phyloP scores from a whole-genome alignment of 805 yeast species.

The Yarrowia sp. region DNA sequence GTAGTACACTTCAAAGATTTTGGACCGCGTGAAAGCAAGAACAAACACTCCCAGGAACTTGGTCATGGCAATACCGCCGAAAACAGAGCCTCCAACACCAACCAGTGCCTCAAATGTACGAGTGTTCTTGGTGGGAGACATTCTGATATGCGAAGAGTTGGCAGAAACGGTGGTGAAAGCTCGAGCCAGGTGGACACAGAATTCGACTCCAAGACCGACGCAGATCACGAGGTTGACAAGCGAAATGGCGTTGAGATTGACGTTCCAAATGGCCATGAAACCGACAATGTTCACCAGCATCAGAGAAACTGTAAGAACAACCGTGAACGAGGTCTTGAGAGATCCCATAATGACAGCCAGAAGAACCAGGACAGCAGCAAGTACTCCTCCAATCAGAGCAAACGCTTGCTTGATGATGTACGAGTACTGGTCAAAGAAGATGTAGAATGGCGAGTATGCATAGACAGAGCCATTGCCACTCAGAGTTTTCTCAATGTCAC shows the following conservation, averaged over 20 bases:
- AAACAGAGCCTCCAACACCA: conserved; percentile 87
- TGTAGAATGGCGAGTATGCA: conserved; percentile 93
- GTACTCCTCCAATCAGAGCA: conserved; percentile 60
- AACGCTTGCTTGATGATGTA: conserved; percentile 68
- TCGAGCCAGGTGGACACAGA: conserved; percentile 84
- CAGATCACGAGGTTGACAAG: conserved; percentile 91
- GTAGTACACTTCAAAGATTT: conserved; percentile 89
- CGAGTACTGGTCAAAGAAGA: conserved; percentile 88
- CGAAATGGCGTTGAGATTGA: conserved; percentile 86
- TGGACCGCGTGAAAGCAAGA: conserved; percentile 83
- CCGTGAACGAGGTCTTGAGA: conserved; percentile 60
- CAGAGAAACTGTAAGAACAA: conserved; percentile 65
- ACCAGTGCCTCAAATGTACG: conserved; percentile 65
- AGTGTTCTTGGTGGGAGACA: conserved; percentile 48
- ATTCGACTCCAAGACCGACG: conserved; percentile 91
- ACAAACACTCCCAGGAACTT: conserved; percentile 88
- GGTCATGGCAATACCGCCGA: conserved; percentile 89
- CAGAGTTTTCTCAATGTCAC: conserved; percentile 52
- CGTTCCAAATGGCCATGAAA: conserved; percentile 73
- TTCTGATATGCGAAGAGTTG: conserved; percentile 29
- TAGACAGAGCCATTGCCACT: conserved; percentile 62
- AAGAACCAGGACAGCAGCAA: conserved; percentile 57
- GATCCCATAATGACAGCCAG: conserved; percentile 73
- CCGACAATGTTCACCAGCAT: conserved; percentile 80
- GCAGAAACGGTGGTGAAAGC: conserved; percentile 63